phyloP scores from a whole-genome alignment of 1,139 yeast genomes.

The Kluyveromyces marxianus region DNA sequence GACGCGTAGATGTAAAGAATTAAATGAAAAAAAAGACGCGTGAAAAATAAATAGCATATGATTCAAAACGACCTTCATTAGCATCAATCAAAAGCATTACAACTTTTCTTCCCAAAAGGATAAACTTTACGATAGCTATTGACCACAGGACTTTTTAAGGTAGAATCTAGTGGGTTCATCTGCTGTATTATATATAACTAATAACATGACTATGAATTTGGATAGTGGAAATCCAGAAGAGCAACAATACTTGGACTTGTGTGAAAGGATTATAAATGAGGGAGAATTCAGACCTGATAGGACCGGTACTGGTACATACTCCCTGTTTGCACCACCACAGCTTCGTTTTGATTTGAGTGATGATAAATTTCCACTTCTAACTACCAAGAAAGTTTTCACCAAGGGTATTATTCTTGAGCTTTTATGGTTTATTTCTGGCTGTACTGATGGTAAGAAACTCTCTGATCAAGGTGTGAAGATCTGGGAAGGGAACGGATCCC shows the following conservation, averaged over 20 bases:
- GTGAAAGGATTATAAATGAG: conserved; percentile 63
- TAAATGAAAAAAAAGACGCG: too few relatives aligned
- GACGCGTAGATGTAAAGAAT: too few relatives aligned
- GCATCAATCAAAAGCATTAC: too few relatives aligned
- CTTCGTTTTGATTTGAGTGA: conserved; percentile 69
- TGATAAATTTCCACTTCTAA: conserved; percentile 74
- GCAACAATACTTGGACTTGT: conserved; percentile 77
- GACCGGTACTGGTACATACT: conserved; percentile 92
- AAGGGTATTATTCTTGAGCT: conserved; percentile 85
- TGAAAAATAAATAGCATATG: too few relatives aligned
- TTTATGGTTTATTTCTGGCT: conserved; percentile 86
- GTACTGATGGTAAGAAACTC: conserved; percentile 77
- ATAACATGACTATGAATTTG: conserved; percentile 8
- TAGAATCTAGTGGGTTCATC: too few relatives aligned
- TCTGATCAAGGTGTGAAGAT: conserved; percentile 82
- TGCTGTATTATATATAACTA: too few relatives aligned
- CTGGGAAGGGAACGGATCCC: conserved; percentile 99
- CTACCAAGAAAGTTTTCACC: conserved; percentile 88
- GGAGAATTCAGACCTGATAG: conserved; percentile 93
- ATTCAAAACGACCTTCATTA: too few relatives aligned
- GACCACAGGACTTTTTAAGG: too few relatives aligned
- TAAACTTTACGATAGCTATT: too few relatives aligned
- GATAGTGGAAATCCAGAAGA: conserved; percentile 46
- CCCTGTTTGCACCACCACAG: conserved; percentile 94
- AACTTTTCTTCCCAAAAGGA: too few relatives aligned